Percentiles rank a stretch among this genome's conserved stretches.
phyloP scores from a whole-genome alignment of 768 basidiomycete genomes.

The Krasilnikovozyma curviuscula region DNA sequence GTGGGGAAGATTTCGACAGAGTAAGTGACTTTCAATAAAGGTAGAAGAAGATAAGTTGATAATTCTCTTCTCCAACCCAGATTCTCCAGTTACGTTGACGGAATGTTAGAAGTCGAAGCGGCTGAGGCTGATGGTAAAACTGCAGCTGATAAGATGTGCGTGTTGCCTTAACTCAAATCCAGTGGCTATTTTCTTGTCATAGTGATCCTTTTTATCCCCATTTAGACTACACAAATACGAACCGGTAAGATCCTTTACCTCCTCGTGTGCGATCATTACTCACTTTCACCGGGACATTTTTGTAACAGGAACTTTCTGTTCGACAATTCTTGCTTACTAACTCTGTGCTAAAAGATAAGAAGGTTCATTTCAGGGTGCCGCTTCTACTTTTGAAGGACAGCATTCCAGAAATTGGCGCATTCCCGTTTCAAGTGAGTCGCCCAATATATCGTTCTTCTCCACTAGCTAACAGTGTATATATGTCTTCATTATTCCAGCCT shows the following conservation, averaged over 20 bases:
- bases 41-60: neutral
- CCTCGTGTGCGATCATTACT: neutral
- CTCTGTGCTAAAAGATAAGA: slow-evolving; percentile 28
- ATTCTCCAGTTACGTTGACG: slow-evolving; percentile 45
- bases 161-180: too few relatives aligned
- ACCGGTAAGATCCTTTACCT: slow-evolving; percentile 31
- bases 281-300: neutral
- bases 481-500: neutral
- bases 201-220: too few relatives aligned
- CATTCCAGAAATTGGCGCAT: slow-evolving; percentile 51
- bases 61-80: slow-evolving; percentile 7
- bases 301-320: slow-evolving; percentile 44
- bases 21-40: slow-evolving; percentile 13
- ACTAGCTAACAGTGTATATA: neutral
- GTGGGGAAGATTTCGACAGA: slow-evolving; percentile 39
- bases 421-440: slow-evolving; percentile 43
- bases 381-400: slow-evolving; percentile 42
- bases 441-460: slow-evolving; percentile 3
- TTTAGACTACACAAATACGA: slow-evolving; percentile 44
- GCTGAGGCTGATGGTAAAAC: slow-evolving; percentile 40
- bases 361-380: slow-evolving; percentile 53
- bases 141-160: slow-evolving; percentile 52
- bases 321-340: slow-evolving; percentile 79
- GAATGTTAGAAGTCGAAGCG: slow-evolving; percentile 53
- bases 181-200: too few relatives aligned